A percentile compares a stretch with the other conserved stretches of the same genome.
These are phyloP conservation scores for Alternaria novae-zelandiae DNA, from an alignment of 2,329 filamentous ascomycete species.

Conservation along the genomic window DNA sequence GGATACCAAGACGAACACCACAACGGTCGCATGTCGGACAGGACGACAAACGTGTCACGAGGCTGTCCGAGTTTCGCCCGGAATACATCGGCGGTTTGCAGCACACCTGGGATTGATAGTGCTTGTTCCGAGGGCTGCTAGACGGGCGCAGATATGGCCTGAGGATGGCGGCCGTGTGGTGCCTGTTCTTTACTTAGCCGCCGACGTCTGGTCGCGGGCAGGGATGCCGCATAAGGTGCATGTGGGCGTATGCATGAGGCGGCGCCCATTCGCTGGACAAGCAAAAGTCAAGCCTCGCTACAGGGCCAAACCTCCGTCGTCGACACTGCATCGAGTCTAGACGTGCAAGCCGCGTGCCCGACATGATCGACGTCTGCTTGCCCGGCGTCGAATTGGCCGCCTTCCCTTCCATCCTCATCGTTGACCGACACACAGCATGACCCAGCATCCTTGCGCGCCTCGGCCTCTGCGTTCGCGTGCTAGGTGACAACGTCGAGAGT, in stretches of 20 bases:
- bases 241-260: conserved; percentile 13
- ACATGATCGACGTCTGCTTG: conserved; percentile 19
- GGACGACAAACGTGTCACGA: neutral
- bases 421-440: conserved; percentile 12
- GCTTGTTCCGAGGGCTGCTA: neutral
- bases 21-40: neutral
- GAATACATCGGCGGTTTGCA: neutral
- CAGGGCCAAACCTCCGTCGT: conserved; percentile 17
- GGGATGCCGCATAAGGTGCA: conserved; percentile 18
- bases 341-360: conserved; percentile 13
- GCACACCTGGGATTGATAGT: conserved; percentile 13
- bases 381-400: conserved; percentile 26
- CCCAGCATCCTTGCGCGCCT: conserved; percentile 17
- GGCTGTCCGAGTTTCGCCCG: neutral
- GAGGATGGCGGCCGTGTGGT: neutral
- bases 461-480: conserved; percentile 9
- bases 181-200: conserved; percentile 19
- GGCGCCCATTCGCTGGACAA: conserved; percentile 25
- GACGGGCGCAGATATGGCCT: neutral
- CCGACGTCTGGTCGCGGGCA: conserved; percentile 13
- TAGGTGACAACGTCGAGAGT: conserved; percentile 23
- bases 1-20: neutral
- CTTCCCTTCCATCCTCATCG: conserved; percentile 18
- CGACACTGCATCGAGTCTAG: conserved; percentile 10
- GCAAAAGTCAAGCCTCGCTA: conserved; percentile 24